Evolutionary conservation across 1,284 basidiomycete species (phyloP).

Genomic region (Moniliella sp.): DNA sequence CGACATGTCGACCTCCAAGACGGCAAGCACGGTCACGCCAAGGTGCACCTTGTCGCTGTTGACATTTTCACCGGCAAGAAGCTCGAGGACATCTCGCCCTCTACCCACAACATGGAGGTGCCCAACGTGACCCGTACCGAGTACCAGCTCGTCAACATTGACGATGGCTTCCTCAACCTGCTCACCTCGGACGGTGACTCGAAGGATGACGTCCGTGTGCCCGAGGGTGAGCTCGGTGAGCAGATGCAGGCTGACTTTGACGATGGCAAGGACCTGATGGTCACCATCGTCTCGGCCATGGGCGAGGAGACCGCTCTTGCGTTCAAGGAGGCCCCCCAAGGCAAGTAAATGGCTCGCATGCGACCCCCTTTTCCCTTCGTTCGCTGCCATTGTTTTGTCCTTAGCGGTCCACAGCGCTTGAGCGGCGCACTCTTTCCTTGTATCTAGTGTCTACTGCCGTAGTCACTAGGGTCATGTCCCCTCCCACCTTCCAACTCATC

Average conservation of each 20-base stretch:
- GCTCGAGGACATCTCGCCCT: conserved; percentile 82
- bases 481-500: too few relatives aligned
- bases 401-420: too few relatives aligned
- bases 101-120: conserved; percentile 97
- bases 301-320: conserved; percentile 72
- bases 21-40: conserved; percentile 90
- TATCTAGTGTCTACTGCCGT: too few relatives aligned
- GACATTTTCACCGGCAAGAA: conserved; percentile 42
- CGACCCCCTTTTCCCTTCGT: too few relatives aligned
- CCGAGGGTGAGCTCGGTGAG: conserved; percentile 61
- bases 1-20: conserved; percentile 96
- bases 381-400: too few relatives aligned
- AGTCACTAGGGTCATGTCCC: too few relatives aligned
- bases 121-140: conserved; percentile 77
- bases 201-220: conserved; percentile 89
- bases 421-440: too few relatives aligned
- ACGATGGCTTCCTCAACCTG: conserved; percentile 65
- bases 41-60: conserved; percentile 87
- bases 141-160: conserved; percentile 56
- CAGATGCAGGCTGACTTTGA: conserved; percentile 57
- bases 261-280: conserved; percentile 54
- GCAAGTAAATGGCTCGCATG: too few relatives aligned
- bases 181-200: conserved; percentile 59
- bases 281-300: conserved; percentile 81
- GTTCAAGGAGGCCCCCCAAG: conserved; percentile 33